phyloP scores from a whole-genome alignment of 208 protist species.

The Leishmania gerbilli region DNA sequence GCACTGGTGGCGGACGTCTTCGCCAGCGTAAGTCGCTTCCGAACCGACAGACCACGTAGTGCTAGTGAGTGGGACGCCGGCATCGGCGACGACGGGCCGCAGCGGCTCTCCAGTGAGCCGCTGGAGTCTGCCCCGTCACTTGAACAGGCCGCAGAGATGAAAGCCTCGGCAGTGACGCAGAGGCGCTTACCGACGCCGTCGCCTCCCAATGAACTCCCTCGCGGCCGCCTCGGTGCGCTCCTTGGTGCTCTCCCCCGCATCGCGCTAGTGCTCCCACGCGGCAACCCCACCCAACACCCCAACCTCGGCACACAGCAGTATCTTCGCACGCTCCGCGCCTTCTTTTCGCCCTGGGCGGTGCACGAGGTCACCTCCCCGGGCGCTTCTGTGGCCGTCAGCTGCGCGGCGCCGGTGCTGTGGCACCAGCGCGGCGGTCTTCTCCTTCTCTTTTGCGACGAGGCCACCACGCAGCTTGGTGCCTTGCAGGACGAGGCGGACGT shows the following conservation, averaged over 20 bases:
- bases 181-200: not conserved
- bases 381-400: slow-evolving; percentile 7
- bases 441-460: slow-evolving; percentile 60
- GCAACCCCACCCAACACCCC: slow-evolving; percentile 43
- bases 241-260: slow-evolving; percentile 36
- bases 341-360: slow-evolving; percentile 54
- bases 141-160: not conserved
- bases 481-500: slow-evolving; percentile 66
- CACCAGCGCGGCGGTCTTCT: slow-evolving; percentile 59
- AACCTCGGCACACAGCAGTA: slow-evolving; percentile 41
- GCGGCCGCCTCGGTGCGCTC: not conserved
- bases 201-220: not conserved
- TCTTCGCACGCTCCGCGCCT: slow-evolving; percentile 42
- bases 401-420: slow-evolving; percentile 37
- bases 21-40: slow-evolving; percentile 11
- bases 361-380: slow-evolving; percentile 33
- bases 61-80: not conserved
- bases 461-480: slow-evolving; percentile 44
- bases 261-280: slow-evolving; percentile 46
- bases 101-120: not conserved
- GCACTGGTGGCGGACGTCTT: slow-evolving; percentile 58
- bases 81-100: not conserved
- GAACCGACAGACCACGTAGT: not conserved
- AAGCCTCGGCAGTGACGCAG: not conserved
- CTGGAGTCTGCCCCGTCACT: not conserved